phyloP scores from a whole-genome alignment of 176 grass and related monocot species.

The Carex myosuroides region DNA sequence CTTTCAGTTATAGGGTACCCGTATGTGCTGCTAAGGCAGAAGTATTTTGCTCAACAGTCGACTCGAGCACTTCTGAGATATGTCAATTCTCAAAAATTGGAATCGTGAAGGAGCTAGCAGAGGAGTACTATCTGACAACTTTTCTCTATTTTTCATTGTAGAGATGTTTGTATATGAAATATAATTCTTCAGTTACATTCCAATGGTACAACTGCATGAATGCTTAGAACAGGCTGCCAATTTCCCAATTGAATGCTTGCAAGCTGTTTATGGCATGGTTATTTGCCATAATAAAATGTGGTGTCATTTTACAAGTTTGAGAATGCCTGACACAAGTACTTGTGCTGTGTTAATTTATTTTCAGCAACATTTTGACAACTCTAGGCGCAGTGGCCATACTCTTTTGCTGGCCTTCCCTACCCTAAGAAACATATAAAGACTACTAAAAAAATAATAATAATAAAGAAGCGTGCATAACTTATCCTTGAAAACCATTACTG shows the following conservation, averaged over 20 bases:
- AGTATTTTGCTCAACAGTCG: conserved; percentile 47
- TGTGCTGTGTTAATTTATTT: background rate
- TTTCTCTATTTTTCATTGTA: background rate
- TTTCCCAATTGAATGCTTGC: background rate
- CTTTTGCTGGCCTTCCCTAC: background rate
- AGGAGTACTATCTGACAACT: background rate
- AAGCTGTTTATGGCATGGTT: background rate
- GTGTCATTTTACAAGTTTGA: too few relatives aligned
- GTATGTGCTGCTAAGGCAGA: conserved; percentile 60
- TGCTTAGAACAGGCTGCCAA: background rate
- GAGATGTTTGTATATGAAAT: background rate
- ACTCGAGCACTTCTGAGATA: conserved; percentile 36
- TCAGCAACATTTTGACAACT: background rate
- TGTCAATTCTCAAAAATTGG: conserved; percentile 15
- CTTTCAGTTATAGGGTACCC: conserved; percentile 53
- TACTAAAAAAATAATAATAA: background rate
- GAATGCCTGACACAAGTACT: background rate
- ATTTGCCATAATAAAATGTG: background rate
- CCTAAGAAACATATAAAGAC: background rate
- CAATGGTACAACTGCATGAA: background rate
- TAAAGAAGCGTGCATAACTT: background rate
- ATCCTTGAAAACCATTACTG: background rate
- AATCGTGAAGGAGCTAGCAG: background rate
- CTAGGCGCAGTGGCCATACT: background rate
- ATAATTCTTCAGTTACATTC: background rate